Base-by-base conservation (phyloP, 2,329 filamentous ascomycete genomes). In the Alternaria gaisen region DNA sequence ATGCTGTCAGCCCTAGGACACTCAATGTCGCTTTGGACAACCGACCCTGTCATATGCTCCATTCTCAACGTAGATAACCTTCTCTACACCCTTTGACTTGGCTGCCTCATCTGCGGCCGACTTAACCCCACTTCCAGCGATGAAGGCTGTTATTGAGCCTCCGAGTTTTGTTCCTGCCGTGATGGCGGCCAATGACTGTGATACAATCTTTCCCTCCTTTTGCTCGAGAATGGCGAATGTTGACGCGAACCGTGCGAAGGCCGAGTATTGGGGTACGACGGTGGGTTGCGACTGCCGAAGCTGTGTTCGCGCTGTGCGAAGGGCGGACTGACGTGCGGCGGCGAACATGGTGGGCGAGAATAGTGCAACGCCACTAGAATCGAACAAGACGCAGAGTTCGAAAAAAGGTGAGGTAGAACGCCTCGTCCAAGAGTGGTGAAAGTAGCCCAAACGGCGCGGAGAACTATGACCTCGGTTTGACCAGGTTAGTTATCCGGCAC, bases 141-240 rank as follows among this genome's bases (percentile, higher is more conserved):
- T 83, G 72, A 99, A 95, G 16, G 86, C 95, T 65, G 94, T 94
- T 53, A 99, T 85, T 6, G 91, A 83, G 4, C 94, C 94, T 57
- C 94, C 94, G 8, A 98, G 82, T 79, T 94, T 94, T 79, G 90
- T 87, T 20, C 93, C 94, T 9, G 95, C 95, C 9, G 92, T 91
- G 60, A 98, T 87, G 44, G 93, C 91, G 74, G 92, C 92, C 58
- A 97, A 83, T 5, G 94, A 97, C 22, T 91, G 90, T 63, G 86
- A 81, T 76, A 92, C 93, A 67, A 99, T 87, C 81, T 93, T 90
- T 64, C 95, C 95, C 73, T 97, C 91, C 73, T 90, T 89, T 81
- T 98, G 95, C 82, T 99, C 95, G 64, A 99, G 87, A 55, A 99
- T 84, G 46, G 94, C 94, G 58, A 99, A 87, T 36, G 94, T 95